A percentile compares a stretch with the other conserved stretches of the same genome.
phyloP scores from a whole-genome alignment of 2,329 filamentous ascomycete species.

The Madurella mycetomatis region DNA sequence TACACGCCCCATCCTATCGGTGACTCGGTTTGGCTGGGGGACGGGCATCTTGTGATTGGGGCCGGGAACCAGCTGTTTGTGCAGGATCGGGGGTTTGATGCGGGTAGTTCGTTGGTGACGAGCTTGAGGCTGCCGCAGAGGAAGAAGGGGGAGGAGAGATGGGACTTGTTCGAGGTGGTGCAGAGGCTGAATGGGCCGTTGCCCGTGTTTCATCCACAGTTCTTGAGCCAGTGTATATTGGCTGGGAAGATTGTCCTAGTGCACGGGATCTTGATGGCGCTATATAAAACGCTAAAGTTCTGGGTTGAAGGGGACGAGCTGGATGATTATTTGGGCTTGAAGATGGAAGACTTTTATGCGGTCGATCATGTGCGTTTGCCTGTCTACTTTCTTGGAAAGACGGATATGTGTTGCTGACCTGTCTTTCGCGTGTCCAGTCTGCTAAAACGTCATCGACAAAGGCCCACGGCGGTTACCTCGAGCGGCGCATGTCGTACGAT shows the following conservation, averaged over 20 bases:
- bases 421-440: constrained; percentile 5
- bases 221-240: constrained; percentile 80
- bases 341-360: constrained; percentile 55
- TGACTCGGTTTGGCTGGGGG: constrained; percentile 85
- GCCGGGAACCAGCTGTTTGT: constrained; percentile 89
- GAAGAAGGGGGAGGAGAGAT: constrained; percentile 41
- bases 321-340: constrained; percentile 69
- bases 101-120: constrained; percentile 55
- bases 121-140: constrained; percentile 45
- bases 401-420: not conserved
- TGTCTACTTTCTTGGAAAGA: not conserved
- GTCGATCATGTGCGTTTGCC: constrained; percentile 31
- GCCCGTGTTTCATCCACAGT: constrained; percentile 88
- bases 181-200: constrained; percentile 81
- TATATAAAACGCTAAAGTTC: constrained; percentile 76
- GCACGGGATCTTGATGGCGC: constrained; percentile 64
- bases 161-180: constrained; percentile 76
- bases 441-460: constrained; percentile 26
- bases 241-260: constrained; percentile 71
- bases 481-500: constrained; percentile 34
- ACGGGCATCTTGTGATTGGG: constrained; percentile 80
- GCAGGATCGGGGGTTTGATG: constrained; percentile 69
- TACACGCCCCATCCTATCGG: constrained; percentile 86
- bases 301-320: constrained; percentile 75
- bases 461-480: constrained; percentile 36